phyloP scores from a whole-genome alignment of 805 yeast genomes.

The Metschnikowia chrysomelidarum region DNA sequence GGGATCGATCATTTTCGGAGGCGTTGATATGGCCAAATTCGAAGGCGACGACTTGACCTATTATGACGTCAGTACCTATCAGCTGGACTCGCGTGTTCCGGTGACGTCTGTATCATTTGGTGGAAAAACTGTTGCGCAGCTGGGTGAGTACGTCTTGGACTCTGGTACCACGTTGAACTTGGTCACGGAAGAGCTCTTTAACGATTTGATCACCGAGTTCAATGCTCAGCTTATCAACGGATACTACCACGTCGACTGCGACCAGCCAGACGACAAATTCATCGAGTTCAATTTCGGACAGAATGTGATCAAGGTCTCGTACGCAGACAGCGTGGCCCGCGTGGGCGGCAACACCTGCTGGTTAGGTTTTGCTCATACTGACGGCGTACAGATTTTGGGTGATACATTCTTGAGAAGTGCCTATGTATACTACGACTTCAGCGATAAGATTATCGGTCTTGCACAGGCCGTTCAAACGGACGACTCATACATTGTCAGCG shows the following conservation, averaged over 20 bases:
- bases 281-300: conserved; percentile 14
- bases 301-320: conserved; percentile 10
- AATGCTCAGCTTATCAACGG: conserved; percentile 6
- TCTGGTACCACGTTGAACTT: conserved; percentile 17
- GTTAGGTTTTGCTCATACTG: conserved; percentile 13
- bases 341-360: conserved; percentile 13
- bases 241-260: conserved; percentile 13
- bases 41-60: conserved; percentile 15
- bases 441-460: conserved; percentile 15
- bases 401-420: conserved; percentile 20
- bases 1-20: conserved; percentile 42
- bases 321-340: conserved; percentile 9
- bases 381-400: conserved; percentile 15
- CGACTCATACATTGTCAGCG: conserved; percentile 13
- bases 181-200: conserved; percentile 5
- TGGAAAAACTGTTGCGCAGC: conserved; percentile 5
- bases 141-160: conserved; percentile 12
- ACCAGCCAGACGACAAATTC: conserved; percentile 16
- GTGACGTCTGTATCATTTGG: conserved; percentile 6
- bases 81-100: conserved; percentile 8
- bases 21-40: conserved; percentile 41
- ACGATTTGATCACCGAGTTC: conserved; percentile 10
- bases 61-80: conserved; percentile 4
- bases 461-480: conserved; percentile 12
- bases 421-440: conserved; percentile 19